Evolutionary conservation across 202 grass and related monocot species (phyloP).

Genomic region (Saccharum hybrid): DNA sequence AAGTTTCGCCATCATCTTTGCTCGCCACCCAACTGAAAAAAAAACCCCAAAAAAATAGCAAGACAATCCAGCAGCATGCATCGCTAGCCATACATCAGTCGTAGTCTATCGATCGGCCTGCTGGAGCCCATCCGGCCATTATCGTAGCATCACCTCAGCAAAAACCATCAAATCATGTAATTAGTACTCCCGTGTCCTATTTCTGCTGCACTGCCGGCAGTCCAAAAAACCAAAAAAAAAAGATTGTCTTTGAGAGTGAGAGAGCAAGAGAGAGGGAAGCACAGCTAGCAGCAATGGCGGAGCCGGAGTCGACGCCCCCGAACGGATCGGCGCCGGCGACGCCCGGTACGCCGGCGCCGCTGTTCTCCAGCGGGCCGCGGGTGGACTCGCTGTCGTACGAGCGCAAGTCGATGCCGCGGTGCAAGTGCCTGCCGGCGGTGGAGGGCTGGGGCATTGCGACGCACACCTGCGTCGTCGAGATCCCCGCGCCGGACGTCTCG

Average conservation of each 20-base stretch:
- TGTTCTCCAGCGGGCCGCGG: constrained; percentile 68
- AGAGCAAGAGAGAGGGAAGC: neutral
- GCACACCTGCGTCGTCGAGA: constrained; percentile 77
- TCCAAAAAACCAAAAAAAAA: no score
- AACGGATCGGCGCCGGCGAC: constrained; percentile 72
- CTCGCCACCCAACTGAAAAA: constrained; percentile 18
- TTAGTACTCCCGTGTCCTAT: no score
- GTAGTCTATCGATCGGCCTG: constrained; percentile 33
- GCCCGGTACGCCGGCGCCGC: constrained; percentile 83
- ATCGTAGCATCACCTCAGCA: constrained; percentile 64
- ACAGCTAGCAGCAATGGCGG: constrained; percentile 32
- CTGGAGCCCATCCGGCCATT: constrained; percentile 36
- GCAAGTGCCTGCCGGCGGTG: constrained; percentile 79
- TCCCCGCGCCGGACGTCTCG: constrained; percentile 82
- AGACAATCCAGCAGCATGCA: constrained; percentile 42
- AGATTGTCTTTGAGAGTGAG: no score
- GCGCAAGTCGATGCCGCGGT: constrained; percentile 88
- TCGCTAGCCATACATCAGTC: constrained; percentile 31
- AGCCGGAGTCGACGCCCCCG: constrained; percentile 50
- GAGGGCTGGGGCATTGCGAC: constrained; percentile 56
- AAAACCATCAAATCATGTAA: constrained; percentile 89
- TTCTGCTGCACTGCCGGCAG: no score
- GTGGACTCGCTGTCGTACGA: constrained; percentile 94
- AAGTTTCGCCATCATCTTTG: constrained; percentile 50
- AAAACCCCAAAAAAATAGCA: no score